Base-by-base conservation (phyloP, 306 rosid genomes). In the Fragaria vesca region DNA sequence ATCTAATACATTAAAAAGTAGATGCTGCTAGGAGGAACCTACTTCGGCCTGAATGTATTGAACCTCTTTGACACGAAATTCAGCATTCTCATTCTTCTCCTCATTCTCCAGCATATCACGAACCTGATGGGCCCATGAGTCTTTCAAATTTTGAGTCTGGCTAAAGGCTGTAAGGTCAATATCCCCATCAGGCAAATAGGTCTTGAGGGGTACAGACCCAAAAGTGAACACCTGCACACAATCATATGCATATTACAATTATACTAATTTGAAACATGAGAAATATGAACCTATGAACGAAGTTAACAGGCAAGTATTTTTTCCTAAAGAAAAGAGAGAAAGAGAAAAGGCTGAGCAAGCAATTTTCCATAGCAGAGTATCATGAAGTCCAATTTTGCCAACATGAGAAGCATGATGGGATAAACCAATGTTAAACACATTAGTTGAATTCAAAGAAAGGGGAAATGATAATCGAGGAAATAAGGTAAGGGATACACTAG, bases 11-110 rank as follows among this genome's bases (percentile, higher is more conserved):
- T 21, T 0, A 84, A 81, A 63, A 74, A 24, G 43, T 1, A 72
- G 36, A 66, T 65, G 66, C 47, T 43, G 46, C 73, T 32, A 72
- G 67, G 66, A 66, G 78, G 54, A 77, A 80, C 97, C 50, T 88
- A 95, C 99, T 87, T 95, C 99, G 5, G 99, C 99, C 85, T 95
- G 95, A 81, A 95, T 95, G 88, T 93, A 95, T 87, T 95, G 99
- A 83, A 95, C 99, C 80, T 95, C 99, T 87, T 91, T 95, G 69
- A 95, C 97, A 75, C 51, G 92, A 76, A 95, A 95, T 86, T 93
- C 97, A 51, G 99, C 97, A 83, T 88, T 87, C 77, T 89, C 96
- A 55, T 90, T 93, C 89, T 88, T 95, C 87, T 95, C 99, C 89
- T 95, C 99, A 8, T 74, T 90, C 83, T 93, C 88, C 72, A 95